A percentile compares a stretch with the other conserved stretches of the same genome.
phyloP scores from a whole-genome alignment of 345 rosid genomes.

The Citrus mangshanensis region DNA sequence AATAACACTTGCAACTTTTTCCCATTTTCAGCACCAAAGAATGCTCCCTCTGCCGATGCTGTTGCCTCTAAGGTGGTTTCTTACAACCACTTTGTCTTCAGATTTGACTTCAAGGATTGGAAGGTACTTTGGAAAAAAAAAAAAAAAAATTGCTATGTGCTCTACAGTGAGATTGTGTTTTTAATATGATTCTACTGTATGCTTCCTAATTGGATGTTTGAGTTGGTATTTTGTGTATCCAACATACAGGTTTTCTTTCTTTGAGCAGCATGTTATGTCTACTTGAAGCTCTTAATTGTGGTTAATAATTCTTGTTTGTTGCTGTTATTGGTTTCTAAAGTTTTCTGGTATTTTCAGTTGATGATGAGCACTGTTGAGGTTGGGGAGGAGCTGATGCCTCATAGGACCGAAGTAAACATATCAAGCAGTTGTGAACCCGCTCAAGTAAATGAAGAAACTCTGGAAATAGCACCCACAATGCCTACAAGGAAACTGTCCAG shows the following conservation, averaged over 20 bases:
- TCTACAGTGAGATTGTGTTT: too few species aligned
- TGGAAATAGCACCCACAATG: constrained; percentile 3
- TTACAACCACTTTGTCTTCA: constrained; percentile 42
- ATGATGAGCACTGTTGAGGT: constrained; percentile 22
- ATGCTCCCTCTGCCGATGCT: constrained; percentile 37
- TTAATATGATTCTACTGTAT: background rate
- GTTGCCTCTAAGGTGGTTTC: constrained; percentile 30
- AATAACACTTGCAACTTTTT: background rate
- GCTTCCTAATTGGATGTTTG: background rate
- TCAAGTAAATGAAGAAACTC: background rate
- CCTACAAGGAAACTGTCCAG: constrained; percentile 25
- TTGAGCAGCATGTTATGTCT: background rate
- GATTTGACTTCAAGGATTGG: constrained; percentile 48
- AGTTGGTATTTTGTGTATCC: background rate
- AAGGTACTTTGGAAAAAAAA: constrained; percentile 20
- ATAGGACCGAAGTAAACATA: constrained; percentile 14
- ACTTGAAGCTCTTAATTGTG: background rate
- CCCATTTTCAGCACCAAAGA: constrained; percentile 33
- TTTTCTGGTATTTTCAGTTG: constrained; percentile 27
- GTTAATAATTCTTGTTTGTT: background rate
- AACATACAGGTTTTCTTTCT: background rate
- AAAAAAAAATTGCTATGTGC: background rate
- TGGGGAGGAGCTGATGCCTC: constrained; percentile 45
- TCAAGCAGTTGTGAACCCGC: background rate
- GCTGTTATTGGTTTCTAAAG: background rate